Conservation (phyloP, 805 yeast genomes). For the Sugiyamaella qingdaonensis region DNA sequence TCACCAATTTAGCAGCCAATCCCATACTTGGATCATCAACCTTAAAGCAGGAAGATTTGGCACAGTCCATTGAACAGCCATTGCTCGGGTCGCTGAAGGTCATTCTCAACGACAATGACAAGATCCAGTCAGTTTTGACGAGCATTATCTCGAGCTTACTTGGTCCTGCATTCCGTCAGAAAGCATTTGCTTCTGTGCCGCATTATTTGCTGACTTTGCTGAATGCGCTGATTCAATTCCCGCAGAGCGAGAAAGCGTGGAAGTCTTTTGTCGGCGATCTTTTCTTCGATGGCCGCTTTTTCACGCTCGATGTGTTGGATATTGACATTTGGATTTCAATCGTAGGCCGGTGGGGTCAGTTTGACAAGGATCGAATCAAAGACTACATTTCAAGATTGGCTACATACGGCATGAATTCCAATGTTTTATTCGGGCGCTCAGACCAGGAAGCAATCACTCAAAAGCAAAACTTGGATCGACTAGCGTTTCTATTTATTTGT, state of each 20-base stretch:
- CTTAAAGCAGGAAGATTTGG: slow-evolving; percentile 39
- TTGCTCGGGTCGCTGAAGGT: slow-evolving; percentile 40
- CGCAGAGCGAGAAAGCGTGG: slow-evolving; percentile 53
- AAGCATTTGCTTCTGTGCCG: slow-evolving; percentile 18
- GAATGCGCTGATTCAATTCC: slow-evolving; percentile 17
- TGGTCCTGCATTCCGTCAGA: slow-evolving; percentile 49
- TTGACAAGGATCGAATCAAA: slow-evolving; percentile 55
- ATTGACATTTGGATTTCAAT: slow-evolving; percentile 49
- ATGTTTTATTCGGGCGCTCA: slow-evolving; percentile 69
- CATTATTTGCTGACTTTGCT: slow-evolving; percentile 8
- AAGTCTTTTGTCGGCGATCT: slow-evolving; percentile 58
- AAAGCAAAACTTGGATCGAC: slow-evolving; percentile 52
- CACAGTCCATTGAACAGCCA: slow-evolving; percentile 37
- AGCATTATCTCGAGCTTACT: slow-evolving; percentile 52
- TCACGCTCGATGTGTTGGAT: slow-evolving; percentile 35
- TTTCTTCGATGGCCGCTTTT: slow-evolving; percentile 57
- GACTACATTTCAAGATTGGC: slow-evolving; percentile 45
- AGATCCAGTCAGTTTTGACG: slow-evolving; percentile 45
- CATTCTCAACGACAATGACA: slow-evolving; percentile 58
- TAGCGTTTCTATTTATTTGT: slow-evolving; percentile 59
- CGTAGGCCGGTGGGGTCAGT: slow-evolving; percentile 57
- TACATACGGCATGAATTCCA: slow-evolving; percentile 47
- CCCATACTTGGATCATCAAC: neutral
- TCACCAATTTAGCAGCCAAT: neutral
- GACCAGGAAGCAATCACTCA: slow-evolving; percentile 60